Percentiles rank a stretch among this genome's conserved stretches.
Conservation (phyloP, 441 rosid genomes). For the Gossypium lobatum region DNA sequence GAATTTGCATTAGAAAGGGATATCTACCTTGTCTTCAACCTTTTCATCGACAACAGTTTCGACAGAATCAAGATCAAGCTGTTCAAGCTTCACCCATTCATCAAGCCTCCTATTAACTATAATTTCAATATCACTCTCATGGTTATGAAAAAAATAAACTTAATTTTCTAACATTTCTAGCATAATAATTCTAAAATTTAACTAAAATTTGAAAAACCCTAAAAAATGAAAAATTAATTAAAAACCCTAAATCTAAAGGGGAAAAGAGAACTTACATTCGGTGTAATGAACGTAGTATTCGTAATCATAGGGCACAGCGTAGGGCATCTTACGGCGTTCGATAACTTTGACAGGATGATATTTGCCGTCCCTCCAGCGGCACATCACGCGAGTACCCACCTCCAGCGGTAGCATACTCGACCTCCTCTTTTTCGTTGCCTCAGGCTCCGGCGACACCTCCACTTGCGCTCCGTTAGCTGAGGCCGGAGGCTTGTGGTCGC, state of each 20-base stretch:
- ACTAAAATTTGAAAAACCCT: not conserved
- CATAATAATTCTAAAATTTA: not conserved
- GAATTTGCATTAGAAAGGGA: not conserved
- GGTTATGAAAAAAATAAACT: not conserved
- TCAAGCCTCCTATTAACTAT: constrained; percentile 97
- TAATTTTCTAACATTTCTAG: not conserved
- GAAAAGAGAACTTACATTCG: constrained; percentile 60
- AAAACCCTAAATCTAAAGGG: constrained; percentile 17
- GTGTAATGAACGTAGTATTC: constrained; percentile 98
- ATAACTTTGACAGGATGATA: constrained; percentile 95
- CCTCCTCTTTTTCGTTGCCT: constrained; percentile 55
- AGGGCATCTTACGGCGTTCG: constrained; percentile 68
- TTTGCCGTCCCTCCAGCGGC: constrained; percentile 96
- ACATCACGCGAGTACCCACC: constrained; percentile 94
- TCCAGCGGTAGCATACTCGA: constrained; percentile 70
- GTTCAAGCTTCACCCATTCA: constrained; percentile 98
- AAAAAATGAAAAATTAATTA: not conserved
- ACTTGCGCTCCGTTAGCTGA: constrained; percentile 16
- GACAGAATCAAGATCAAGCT: constrained; percentile 87
- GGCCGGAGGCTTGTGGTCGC: constrained; percentile 26
- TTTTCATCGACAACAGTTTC: constrained; percentile 94
- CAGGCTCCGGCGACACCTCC: constrained; percentile 39
- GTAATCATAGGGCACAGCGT: constrained; percentile 61
- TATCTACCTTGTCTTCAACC: constrained; percentile 90
- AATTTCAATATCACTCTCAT: not conserved